These are phyloP conservation scores for Aspergillus mulundensis DNA, from an alignment of 495 filamentous ascomycete genomes.

Conservation along the genomic window DNA sequence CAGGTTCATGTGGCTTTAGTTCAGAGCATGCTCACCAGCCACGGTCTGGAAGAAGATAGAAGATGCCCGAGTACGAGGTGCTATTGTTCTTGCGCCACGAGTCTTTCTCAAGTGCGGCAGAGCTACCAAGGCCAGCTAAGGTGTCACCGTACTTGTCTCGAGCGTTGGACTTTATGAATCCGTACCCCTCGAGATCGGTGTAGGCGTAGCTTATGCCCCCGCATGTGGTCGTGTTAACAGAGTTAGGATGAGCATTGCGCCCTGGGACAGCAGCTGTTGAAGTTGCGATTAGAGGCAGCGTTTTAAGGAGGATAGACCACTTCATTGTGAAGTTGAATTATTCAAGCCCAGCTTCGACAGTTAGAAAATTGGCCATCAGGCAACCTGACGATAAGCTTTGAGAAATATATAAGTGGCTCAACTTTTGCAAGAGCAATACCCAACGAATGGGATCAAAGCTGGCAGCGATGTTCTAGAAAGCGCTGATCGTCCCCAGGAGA, in stretches of 20 bases:
- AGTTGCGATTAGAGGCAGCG: constrained; percentile 10
- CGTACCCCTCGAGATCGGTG: constrained; percentile 67
- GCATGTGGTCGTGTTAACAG: constrained; percentile 56
- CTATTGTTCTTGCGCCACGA: constrained; percentile 57
- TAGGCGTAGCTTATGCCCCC: constrained; percentile 63
- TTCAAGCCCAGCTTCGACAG: too few species aligned
- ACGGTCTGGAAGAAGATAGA: constrained; percentile 67
- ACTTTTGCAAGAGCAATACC: background rate
- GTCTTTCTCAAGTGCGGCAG: constrained; percentile 58
- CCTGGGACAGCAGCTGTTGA: background rate
- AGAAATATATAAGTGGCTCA: too few species aligned
- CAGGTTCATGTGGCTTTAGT: background rate
- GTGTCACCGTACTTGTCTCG: constrained; percentile 73
- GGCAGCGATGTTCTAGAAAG: background rate
- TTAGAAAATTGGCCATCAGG: background rate
- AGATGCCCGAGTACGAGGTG: constrained; percentile 56
- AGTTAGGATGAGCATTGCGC: constrained; percentile 1
- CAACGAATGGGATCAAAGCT: background rate
- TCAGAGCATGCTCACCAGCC: constrained; percentile 51
- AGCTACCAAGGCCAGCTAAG: constrained; percentile 63
- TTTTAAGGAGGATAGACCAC: constrained; percentile 15
- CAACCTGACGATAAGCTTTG: background rate
- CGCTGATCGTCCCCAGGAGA: background rate
- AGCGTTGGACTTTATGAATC: constrained; percentile 55
- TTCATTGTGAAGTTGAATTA: constrained; percentile 17